These are phyloP conservation scores for Xylariaceae sp. DNA, from an alignment of 2,329 filamentous ascomycete genomes.

Conservation along the genomic window DNA sequence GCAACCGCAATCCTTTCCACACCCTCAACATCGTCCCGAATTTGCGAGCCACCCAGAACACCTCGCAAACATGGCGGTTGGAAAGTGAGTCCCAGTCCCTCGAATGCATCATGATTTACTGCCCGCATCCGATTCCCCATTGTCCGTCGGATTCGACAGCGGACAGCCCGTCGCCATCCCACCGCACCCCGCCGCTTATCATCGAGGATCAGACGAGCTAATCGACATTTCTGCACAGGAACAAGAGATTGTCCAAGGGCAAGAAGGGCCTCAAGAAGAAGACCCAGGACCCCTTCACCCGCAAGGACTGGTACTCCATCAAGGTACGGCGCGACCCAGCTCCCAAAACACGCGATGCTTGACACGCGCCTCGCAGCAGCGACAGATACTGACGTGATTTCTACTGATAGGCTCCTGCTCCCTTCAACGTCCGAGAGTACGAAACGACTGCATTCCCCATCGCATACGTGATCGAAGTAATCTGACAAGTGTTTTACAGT, in stretches of 20 bases:
- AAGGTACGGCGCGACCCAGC: slow-evolving; percentile 56
- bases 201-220: slow-evolving; percentile 24
- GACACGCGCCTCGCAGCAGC: background rate
- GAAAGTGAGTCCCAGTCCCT: slow-evolving; percentile 58
- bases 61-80: slow-evolving; percentile 75
- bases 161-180: slow-evolving; percentile 11
- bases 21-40: slow-evolving; percentile 31
- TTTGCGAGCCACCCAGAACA: slow-evolving; percentile 35
- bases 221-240: slow-evolving; percentile 52
- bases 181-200: slow-evolving; percentile 21
- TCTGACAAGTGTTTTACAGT: slow-evolving; percentile 49
- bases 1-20: slow-evolving; percentile 27
- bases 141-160: slow-evolving; percentile 16
- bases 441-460: slow-evolving; percentile 33
- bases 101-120: slow-evolving; percentile 12
- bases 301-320: slow-evolving; percentile 99
- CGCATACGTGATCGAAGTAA: slow-evolving; percentile 14
- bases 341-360: background rate
- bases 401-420: slow-evolving; percentile 70
- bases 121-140: slow-evolving; percentile 13
- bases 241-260: slow-evolving; percentile 99
- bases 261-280: slow-evolving; percentile 99
- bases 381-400: slow-evolving; percentile 25
- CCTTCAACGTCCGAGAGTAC: slow-evolving; percentile 96
- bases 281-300: slow-evolving; percentile 92